Evolutionary conservation across 2,329 filamentous ascomycete species (phyloP).

Genomic region (Aureobasidium sp.): DNA sequence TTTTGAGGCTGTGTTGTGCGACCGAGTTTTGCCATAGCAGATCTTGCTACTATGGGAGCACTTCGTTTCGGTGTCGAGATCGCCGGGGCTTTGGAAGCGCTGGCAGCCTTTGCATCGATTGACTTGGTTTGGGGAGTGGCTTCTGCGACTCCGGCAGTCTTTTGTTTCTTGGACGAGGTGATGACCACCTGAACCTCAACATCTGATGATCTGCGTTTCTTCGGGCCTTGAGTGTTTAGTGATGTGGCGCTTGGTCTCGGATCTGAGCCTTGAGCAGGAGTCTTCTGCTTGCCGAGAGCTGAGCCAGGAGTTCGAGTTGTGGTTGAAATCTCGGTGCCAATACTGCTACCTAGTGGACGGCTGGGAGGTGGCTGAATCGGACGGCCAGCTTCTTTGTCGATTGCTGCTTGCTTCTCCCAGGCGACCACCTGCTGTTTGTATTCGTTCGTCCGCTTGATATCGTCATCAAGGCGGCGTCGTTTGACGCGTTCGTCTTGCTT

Average conservation of each 20-base stretch:
- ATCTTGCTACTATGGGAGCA: not conserved
- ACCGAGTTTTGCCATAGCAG: not conserved
- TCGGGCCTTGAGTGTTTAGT: not conserved
- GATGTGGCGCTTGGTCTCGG: not conserved
- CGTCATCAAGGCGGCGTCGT: constrained; percentile 7
- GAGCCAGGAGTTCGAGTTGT: not conserved
- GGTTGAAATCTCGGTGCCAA: constrained; percentile 1
- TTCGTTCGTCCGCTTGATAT: not conserved
- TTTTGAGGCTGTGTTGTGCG: not conserved
- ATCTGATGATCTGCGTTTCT: not conserved
- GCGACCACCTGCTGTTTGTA: not conserved
- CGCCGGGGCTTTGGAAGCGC: not conserved
- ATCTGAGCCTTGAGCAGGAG: not conserved
- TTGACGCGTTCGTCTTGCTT: not conserved
- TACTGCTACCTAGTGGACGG: constrained; percentile 3
- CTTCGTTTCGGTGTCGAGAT: not conserved
- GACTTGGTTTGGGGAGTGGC: not conserved
- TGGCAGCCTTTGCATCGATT: not conserved
- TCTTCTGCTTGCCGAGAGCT: not conserved
- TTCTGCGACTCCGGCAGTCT: not conserved
- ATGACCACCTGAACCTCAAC: constrained; percentile 3
- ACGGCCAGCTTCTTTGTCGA: not conserved
- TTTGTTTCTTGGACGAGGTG: constrained; percentile 1
- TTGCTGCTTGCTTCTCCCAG: not conserved
- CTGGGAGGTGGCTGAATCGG: not conserved